Conservation (phyloP, 2,329 filamentous ascomycete species). For the Ophiognomonia clavigignenti-juglandacearum region DNA sequence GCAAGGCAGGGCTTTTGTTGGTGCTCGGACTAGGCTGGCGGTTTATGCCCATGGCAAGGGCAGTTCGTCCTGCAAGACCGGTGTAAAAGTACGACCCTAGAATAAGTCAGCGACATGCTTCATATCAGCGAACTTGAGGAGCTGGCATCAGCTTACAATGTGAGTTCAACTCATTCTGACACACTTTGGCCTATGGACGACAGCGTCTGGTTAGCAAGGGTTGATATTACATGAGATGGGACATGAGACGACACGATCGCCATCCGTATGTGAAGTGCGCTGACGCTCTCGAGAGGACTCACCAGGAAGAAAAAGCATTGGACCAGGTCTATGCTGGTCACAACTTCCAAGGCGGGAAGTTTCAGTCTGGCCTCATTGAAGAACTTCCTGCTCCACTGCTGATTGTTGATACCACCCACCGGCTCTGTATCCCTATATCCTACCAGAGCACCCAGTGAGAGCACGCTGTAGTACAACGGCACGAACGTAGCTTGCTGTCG, state of each 20-base stretch:
- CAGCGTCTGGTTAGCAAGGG: neutral
- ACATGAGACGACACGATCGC: no score
- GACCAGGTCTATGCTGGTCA: constrained; percentile 41
- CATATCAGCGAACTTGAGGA: no score
- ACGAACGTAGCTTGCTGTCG: constrained; percentile 34
- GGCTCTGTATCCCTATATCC: constrained; percentile 37
- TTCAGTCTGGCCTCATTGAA: constrained; percentile 36
- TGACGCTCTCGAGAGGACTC: neutral
- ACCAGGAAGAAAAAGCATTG: constrained; percentile 43
- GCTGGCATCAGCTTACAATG: constrained; percentile 28
- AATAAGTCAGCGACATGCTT: neutral
- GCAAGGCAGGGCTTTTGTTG: constrained; percentile 28
- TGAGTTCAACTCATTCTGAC: constrained; percentile 44
- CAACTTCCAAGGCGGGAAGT: constrained; percentile 34
- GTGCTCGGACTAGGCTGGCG: constrained; percentile 28
- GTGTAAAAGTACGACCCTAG: constrained; percentile 41
- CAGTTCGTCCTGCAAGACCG: constrained; percentile 40
- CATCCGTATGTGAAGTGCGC: no score
- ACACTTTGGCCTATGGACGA: constrained; percentile 36
- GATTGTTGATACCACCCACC: constrained; percentile 36
- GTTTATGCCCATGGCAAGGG: constrained; percentile 43
- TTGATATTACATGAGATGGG: no score
- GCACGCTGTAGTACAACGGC: constrained; percentile 40
- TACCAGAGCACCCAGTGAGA: constrained; percentile 41
- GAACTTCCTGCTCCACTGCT: constrained; percentile 41